Conservation (phyloP, 768 basidiomycete species). For the Paxillus ammoniavirescens region DNA sequence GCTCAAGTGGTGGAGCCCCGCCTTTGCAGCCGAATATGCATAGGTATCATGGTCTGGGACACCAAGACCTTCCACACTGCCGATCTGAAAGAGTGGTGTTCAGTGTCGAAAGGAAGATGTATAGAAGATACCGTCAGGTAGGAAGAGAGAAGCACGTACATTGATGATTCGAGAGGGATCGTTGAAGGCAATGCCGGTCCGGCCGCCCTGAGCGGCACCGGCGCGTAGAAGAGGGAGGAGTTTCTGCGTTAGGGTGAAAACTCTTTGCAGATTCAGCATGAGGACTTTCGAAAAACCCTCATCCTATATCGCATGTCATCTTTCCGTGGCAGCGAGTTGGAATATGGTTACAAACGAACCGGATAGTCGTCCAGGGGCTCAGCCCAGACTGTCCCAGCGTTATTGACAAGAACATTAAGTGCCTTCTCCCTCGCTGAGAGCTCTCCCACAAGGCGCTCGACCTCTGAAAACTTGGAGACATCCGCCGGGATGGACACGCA, state of each 20-base stretch:
- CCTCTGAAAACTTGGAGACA: constrained; percentile 51
- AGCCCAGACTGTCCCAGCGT: constrained; percentile 61
- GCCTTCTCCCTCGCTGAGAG: constrained; percentile 49
- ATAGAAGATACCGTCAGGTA: not conserved
- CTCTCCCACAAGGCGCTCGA: constrained; percentile 50
- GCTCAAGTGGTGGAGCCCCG: constrained; percentile 57
- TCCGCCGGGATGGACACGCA: constrained; percentile 57
- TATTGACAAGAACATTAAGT: constrained; percentile 62
- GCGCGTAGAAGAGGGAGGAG: constrained; percentile 54
- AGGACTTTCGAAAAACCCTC: constrained; percentile 59
- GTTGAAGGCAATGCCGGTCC: constrained; percentile 32
- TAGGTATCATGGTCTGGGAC: constrained; percentile 61
- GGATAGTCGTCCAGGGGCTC: constrained; percentile 45
- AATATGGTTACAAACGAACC: constrained; percentile 25
- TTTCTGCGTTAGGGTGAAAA: constrained; percentile 64
- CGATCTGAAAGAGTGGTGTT: constrained; percentile 41
- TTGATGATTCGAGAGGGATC: constrained; percentile 63
- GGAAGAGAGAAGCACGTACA: constrained; percentile 31
- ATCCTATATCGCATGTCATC: constrained; percentile 36
- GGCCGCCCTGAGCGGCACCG: constrained; percentile 41
- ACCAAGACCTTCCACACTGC: constrained; percentile 55
- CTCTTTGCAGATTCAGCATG: constrained; percentile 59
- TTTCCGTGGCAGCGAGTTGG: constrained; percentile 5
- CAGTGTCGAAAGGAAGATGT: not conserved
- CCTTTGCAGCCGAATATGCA: constrained; percentile 66